Evolutionary conservation across 2,329 filamentous ascomycete species (phyloP), one percentile per base, ranked within the genome.

Genomic region (Graphilbum sp.): DNA sequence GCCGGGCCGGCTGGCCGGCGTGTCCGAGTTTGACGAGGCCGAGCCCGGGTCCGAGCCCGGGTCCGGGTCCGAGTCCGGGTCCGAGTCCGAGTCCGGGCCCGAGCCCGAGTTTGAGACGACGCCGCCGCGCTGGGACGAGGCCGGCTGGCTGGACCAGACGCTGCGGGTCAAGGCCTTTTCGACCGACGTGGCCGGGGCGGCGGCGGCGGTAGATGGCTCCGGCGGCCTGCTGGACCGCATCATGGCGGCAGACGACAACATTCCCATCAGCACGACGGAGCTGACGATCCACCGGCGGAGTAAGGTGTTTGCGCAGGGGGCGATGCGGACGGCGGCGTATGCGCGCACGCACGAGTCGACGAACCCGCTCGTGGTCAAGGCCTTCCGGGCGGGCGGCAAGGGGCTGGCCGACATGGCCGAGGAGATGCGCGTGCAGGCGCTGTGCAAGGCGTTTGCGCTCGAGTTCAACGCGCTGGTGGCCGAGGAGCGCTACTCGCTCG

Each of bases 401-500:
- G 30, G 20, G 9, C 45, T 59, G 1, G 52, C 50, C 0, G 47
- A 56, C 37, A 23, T 59, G 2, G 51, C 46, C 2, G 57, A 61
- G 35, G 57, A 58, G 35, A 60, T 61, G 57, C 47, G 54, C n/a
- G 45, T 45, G 4, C 58, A 60, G 38, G 55, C 54, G 4, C 47
- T 61, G 11, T 60, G 56, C 48, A 59, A 59, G 32, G 54, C 54
- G 0, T 61, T 61, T 34, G 58, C 58, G 0, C 51, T 59, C 8
- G 58, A 61, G 41, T 61, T 61, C 43, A 61, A 60, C 40, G 42
- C 41, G 2, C 38, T 62, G 2, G 30, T 51, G 1, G 41, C 35
- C 0, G 34, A 40, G 5, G 43, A 32, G 19, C 11, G 52, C 15
- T 40, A 50, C 20, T 41, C 51, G 0, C 49, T 60, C 23, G 55